phyloP scores from a whole-genome alignment of 164 flowering plant species.

The Vitis riparia region DNA sequence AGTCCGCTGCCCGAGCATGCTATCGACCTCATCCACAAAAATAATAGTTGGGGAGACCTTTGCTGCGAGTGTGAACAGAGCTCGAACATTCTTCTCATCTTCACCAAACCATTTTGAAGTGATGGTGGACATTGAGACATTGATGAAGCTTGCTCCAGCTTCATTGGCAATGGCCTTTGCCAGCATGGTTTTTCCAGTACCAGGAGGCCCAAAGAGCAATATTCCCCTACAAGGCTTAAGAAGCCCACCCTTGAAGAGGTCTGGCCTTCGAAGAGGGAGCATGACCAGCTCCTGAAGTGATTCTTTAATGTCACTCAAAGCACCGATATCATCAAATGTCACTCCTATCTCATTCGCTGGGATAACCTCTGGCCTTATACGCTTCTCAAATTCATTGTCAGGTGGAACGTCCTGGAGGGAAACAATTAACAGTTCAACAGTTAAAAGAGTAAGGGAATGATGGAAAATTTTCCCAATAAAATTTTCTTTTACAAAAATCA shows the following conservation, averaged over 20 bases:
- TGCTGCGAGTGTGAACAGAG: conserved; percentile 50
- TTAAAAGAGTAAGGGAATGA: background rate
- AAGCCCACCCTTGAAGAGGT: conserved; percentile 57
- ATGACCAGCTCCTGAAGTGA: conserved; percentile 60
- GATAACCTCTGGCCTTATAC: conserved; percentile 57
- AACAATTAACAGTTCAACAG: background rate
- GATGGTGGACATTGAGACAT: conserved; percentile 65
- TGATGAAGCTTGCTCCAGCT: conserved; percentile 67
- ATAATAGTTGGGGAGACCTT: conserved; percentile 60
- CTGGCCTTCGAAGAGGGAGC: conserved; percentile 64
- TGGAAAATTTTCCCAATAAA: too few relatives aligned
- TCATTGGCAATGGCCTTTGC: conserved; percentile 70
- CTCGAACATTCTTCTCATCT: conserved; percentile 57
- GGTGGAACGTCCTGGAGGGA: conserved; percentile 40
- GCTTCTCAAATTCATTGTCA: conserved; percentile 60
- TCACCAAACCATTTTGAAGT: conserved; percentile 71
- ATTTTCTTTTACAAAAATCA: background rate
- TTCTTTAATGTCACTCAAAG: conserved; percentile 54
- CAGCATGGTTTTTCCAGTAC: conserved; percentile 64
- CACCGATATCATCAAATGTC: conserved; percentile 50
- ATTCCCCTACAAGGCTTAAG: conserved; percentile 58
- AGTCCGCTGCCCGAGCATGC: conserved; percentile 68
- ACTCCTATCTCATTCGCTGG: conserved; percentile 56
- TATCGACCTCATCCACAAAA: conserved; percentile 79
- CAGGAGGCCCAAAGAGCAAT: conserved; percentile 63